Evolutionary conservation across 352 stramenopile genomes (phyloP).

Genomic region (Phytophthora agathidicida): DNA sequence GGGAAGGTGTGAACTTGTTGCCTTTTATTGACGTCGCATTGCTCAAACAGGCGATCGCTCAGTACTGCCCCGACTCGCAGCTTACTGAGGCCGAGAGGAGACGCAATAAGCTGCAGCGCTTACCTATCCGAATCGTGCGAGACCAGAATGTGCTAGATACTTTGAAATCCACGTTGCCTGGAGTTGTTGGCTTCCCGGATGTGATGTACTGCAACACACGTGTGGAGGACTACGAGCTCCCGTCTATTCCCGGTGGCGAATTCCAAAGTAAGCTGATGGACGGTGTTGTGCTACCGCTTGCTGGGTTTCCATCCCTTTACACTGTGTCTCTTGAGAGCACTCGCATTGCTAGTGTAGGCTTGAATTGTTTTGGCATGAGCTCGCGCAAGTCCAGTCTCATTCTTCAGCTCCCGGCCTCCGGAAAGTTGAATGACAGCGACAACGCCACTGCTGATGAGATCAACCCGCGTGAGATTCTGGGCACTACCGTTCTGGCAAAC

Average conservation of each 20-base stretch:
- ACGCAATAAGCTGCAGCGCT: slow-evolving; percentile 87
- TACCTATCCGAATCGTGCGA: slow-evolving; percentile 85
- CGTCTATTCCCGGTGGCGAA: slow-evolving; percentile 55
- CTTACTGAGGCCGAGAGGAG: slow-evolving; percentile 90
- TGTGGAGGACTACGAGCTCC: slow-evolving; percentile 59
- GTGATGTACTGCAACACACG: slow-evolving; percentile 71
- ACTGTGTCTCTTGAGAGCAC: slow-evolving; percentile 58
- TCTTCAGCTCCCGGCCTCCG: slow-evolving; percentile 53
- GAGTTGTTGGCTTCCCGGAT: slow-evolving; percentile 67
- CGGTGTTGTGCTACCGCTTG: slow-evolving; percentile 70
- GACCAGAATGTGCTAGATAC: slow-evolving; percentile 80
- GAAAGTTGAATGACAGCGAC: slow-evolving; percentile 18
- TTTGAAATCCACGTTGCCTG: slow-evolving; percentile 67
- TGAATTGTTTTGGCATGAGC: slow-evolving; percentile 96
- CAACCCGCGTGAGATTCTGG: slow-evolving; percentile 53
- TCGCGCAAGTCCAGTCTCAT: slow-evolving; percentile 83
- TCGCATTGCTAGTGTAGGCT: slow-evolving; percentile 65
- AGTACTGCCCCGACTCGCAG: slow-evolving; percentile 90
- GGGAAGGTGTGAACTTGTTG: slow-evolving; percentile 99
- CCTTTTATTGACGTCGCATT: slow-evolving; percentile 97
- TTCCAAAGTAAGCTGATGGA: slow-evolving; percentile 83
- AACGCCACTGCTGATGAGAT: slow-evolving; percentile 33
- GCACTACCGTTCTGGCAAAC: slow-evolving; percentile 93
- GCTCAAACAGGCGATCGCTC: slow-evolving; percentile 92
- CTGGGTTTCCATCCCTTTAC: slow-evolving; percentile 82